Percentiles rank a stretch among this genome's conserved stretches.
Conservation (phyloP, 2,329 filamentous ascomycete species). For the Teratosphaeria destructans region DNA sequence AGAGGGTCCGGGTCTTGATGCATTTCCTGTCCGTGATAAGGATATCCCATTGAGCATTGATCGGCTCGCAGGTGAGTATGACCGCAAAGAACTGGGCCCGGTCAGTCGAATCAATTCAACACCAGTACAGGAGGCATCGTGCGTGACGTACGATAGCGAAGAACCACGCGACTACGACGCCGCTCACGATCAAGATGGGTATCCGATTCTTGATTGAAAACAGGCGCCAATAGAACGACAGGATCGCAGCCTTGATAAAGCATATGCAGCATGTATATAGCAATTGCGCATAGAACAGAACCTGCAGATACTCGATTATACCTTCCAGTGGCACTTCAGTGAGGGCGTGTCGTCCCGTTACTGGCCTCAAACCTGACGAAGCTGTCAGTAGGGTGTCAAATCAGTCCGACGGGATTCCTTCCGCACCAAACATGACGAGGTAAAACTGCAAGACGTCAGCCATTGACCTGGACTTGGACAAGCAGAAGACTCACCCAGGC, state of each 20-base stretch:
- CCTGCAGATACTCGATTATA: slow-evolving; percentile 4
- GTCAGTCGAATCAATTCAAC: background rate
- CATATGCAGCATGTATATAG: slow-evolving; percentile 7
- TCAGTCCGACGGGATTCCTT: background rate
- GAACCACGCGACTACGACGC: slow-evolving; percentile 6
- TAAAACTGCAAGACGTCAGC: slow-evolving; percentile 1
- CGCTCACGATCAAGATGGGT: slow-evolving; percentile 4
- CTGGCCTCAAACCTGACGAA: background rate
- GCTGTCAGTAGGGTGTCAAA: background rate
- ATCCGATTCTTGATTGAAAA: slow-evolving; percentile 9
- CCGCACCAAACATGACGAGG: slow-evolving; percentile 6
- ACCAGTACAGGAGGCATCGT: background rate
- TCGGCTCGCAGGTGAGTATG: slow-evolving; percentile 7
- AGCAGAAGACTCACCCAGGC: background rate
- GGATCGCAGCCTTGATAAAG: slow-evolving; percentile 10
- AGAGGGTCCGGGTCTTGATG: background rate
- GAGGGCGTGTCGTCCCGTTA: background rate
- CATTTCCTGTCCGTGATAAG: slow-evolving; percentile 3
- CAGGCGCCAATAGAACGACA: slow-evolving; percentile 14
- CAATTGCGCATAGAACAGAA: slow-evolving; percentile 8
- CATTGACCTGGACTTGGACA: background rate
- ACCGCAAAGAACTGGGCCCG: slow-evolving; percentile 3
- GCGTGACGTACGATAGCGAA: slow-evolving; percentile 3
- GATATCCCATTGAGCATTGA: slow-evolving; percentile 7
- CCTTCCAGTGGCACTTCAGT: background rate